Percentiles rank a stretch among this genome's conserved stretches.
phyloP scores from a whole-genome alignment of 2,329 filamentous ascomycete genomes.

The Ambrosiella cleistominuta region DNA sequence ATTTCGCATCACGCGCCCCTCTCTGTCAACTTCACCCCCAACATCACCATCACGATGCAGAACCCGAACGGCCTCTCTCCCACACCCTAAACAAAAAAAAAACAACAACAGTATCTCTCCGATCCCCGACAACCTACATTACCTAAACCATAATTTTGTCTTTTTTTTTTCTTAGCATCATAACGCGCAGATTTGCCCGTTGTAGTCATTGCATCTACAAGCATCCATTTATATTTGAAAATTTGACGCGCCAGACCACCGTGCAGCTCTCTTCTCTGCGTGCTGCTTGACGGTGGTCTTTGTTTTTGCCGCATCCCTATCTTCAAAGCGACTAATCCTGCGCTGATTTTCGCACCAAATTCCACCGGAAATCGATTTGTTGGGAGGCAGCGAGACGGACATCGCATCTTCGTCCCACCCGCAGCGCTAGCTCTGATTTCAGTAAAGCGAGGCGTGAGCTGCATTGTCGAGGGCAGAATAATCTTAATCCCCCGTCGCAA shows the following conservation, averaged over 20 bases:
- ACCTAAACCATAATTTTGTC: not conserved
- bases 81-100: not conserved
- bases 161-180: not conserved
- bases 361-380: not conserved
- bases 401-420: not conserved
- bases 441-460: not conserved
- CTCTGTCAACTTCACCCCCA: slow-evolving; percentile 10
- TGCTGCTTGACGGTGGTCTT: slow-evolving; percentile 5
- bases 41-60: slow-evolving; percentile 7
- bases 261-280: not conserved
- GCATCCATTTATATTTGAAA: slow-evolving; percentile 5
- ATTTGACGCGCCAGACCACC: slow-evolving; percentile 9
- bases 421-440: too few species aligned
- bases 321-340: not conserved
- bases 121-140: not conserved
- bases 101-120: not conserved
- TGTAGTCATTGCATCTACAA: not conserved
- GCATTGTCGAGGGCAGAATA: not conserved
- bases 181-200: not conserved
- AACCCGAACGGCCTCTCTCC: not conserved
- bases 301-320: not conserved
- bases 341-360: not conserved
- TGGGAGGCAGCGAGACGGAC: not conserved
- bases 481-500: not conserved
- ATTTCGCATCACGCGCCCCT: slow-evolving; percentile 8